Evolutionary conservation across 2,329 filamentous ascomycete genomes (phyloP), one percentile per base, ranked within the genome.

Genomic region (Leptographium wingfieldii): DNA sequence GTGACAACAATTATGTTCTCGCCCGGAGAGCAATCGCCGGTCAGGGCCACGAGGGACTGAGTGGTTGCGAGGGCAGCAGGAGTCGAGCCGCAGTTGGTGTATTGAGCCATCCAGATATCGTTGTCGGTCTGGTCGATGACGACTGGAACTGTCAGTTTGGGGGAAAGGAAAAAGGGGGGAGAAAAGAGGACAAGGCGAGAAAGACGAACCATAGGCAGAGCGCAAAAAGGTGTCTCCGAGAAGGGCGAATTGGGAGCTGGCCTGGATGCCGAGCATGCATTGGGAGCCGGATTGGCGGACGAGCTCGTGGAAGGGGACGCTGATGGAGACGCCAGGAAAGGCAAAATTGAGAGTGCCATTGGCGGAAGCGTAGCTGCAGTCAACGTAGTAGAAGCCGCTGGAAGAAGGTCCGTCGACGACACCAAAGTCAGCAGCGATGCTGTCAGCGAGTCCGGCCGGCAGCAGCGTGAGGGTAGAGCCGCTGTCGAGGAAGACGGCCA

Each of bases 381-480:
- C 73, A 10, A 80, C 73, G 3, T 65, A 65, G 67, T 73, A 81
- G 68, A 77, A 80, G 61, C 74, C 76, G 61, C 71, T 73, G 55
- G 62, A 59, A 63, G 74, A 73, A 56, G 71, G 65, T 14, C 55
- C 52, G 1, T 67, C 66, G 0, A 68, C 60, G 3, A 74, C 73
- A 12, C 77, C 78, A 59, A 84, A 77, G 63, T 80, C 77, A 27
- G 69, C 66, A 25, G 77, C 77, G 38, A 84, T 77, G 51, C 67
- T 63, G n/a, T 71, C 66, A 51, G 79, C 79, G 38, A 89, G 71
- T 25, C 69, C 68, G 59, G 80, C 72, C 1, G 87, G 87, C 1
- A 90, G 74, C 59, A 88, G 80, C 56, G 81, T 86, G 66, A 88
- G 75, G 16, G 84, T 88, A 29, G 83, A 84, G 7, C 87, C 87